These are phyloP conservation scores for Cardiospermum halicacabum DNA, from an alignment of 345 rosid genomes.

Conservation along the genomic window DNA sequence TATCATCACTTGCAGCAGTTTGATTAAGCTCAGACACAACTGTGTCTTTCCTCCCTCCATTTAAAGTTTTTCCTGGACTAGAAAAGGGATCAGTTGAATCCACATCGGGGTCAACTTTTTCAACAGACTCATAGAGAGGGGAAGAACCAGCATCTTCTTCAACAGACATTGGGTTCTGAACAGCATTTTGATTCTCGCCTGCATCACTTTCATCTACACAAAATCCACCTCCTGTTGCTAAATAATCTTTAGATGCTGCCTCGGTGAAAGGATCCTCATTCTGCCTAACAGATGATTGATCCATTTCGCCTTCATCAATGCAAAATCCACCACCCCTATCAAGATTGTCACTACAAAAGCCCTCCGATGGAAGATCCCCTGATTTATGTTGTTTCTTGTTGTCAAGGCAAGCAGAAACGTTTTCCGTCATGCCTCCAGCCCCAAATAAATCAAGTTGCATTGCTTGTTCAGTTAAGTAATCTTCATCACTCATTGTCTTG, in stretches of 20 bases:
- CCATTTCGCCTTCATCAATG: constrained; percentile 39
- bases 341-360: constrained; percentile 27
- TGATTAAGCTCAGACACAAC: constrained; percentile 11
- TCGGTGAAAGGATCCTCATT: constrained; percentile 20
- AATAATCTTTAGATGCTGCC: constrained; percentile 34
- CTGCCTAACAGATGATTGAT: constrained; percentile 18
- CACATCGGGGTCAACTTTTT: constrained; percentile 11
- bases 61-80: constrained; percentile 7
- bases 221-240: constrained; percentile 64
- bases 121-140: constrained; percentile 7
- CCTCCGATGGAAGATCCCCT: constrained; percentile 15
- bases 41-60: neutral
- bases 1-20: constrained; percentile 16
- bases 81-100: constrained; percentile 13
- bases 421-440: constrained; percentile 12
- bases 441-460: constrained; percentile 18
- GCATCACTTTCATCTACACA: constrained; percentile 50
- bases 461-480: constrained; percentile 18
- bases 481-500: constrained; percentile 21
- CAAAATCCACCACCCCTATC: constrained; percentile 52
- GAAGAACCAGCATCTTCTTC: constrained; percentile 10
- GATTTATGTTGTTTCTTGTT: constrained; percentile 18
- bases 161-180: constrained; percentile 2
- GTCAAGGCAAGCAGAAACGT: constrained; percentile 8
- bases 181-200: constrained; percentile 21